Base-by-base conservation (phyloP, 2,329 filamentous ascomycete species). In the Amauroascus niger region DNA sequence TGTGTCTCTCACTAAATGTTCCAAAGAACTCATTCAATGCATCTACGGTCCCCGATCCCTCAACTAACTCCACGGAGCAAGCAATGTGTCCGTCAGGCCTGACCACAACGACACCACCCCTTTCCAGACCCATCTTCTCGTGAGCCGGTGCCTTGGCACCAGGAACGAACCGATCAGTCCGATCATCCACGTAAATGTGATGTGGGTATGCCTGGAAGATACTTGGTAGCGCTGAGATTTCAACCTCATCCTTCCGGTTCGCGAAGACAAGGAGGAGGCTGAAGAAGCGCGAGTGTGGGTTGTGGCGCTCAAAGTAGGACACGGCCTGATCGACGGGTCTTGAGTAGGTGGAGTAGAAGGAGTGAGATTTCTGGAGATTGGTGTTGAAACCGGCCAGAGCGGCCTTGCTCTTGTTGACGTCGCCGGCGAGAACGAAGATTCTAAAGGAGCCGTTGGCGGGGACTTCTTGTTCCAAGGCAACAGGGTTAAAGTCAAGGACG, bases 371-470 rank as follows among this genome's bases (percentile, higher is more conserved):
- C 49, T 76, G 72, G 44, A 95, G 72, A 61, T 83, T 76, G 37
- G 74, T 69, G 5, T 83, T 81, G 46, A 96, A 79, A 64, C 94
- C 87, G 16, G 73, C 65, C 20, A 95, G 74, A 0, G 89, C 87
- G 46, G 71, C 69, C 40, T 75, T 74, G 11, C 81, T 84, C 45
- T 75, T 74, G 13, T 72, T 65, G 7, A 81, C 81, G 40, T 77
- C 75, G 54, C 90, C 90, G n/a, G 81, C 88, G 67, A 94, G 95
- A 58, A 95, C 69, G 67, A 89, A 94, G 57, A 95, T 77, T 53
- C 89, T 80, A 76, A 90, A 95, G 1, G 88, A 84, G 41, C 89
- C 89, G 69, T 95, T 95, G 55, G 90, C 76, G 0, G 89, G 89
- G 30, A 95, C 79, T 65, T 94, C 87, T 69, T 95, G 89, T 71